Evolutionary conservation across 192 early-diverging fungal species (phyloP), one percentile per base, ranked within the genome.

Genomic region (Coemansia sp.): DNA sequence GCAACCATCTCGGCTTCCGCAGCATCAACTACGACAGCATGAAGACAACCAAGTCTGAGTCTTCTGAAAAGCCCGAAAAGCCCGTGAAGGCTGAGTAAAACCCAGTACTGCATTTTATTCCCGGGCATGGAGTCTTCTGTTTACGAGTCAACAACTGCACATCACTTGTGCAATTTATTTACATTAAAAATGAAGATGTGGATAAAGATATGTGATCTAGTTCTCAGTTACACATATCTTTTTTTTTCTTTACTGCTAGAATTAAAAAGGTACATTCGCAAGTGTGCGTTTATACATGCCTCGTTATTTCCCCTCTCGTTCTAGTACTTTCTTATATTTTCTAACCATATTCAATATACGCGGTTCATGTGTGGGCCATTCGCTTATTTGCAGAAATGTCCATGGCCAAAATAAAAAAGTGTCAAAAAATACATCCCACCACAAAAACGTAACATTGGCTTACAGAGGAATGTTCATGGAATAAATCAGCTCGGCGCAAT

Each of bases 21-120:
- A 64, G 66, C 15, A 75, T 81, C 63, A 75, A 81, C 79, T 81
- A 81, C 66, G 72, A 75, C 48, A 59, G 55, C 33, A 63, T 75
- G 66, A 74, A 71, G 70, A 33, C 61, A 35, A 53, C 58, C 40
- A 63, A 57, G 58, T 52, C 66, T 18, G 63, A 5, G 46, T 33
- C 37, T 16, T 15, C 61, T 21, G 46, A 48, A 43, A 66, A 48
- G 40, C 45, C 58, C 52, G 68, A 75, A 40, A 60, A 75, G 63
- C 42, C 61, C 21, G 59, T 59, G 10, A 69, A 72, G 64, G 49
- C 63, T 21, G 64, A 77, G 56, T 68, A 66, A 63, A 23, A 57
- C 12, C 5, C 31, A 34, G 1, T 4, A 13, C 40, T 18, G 40
- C 40, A 18, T 43, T 18, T 13, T 43, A 10, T 43, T 43, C 40